Conservation (phyloP, 2,329 filamentous ascomycete genomes). For the Nigrograna mackinnonii region DNA sequence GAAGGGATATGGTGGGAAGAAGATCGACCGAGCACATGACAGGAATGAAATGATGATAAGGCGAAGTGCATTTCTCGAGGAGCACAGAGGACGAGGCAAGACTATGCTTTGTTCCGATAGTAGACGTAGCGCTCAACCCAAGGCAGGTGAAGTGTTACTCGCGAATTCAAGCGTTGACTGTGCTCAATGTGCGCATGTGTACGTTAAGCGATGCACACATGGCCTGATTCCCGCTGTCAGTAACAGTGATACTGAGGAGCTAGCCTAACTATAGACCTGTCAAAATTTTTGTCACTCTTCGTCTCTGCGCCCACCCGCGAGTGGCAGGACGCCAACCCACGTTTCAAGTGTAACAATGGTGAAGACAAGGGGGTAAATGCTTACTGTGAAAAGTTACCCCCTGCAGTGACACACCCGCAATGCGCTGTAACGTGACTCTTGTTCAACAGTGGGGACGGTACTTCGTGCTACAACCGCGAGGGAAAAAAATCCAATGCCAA, state of each 20-base stretch:
- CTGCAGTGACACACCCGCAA: constrained; percentile 31
- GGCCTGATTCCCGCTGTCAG: constrained; percentile 35
- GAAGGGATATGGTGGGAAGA: constrained; percentile 7
- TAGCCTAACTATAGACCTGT: constrained; percentile 26
- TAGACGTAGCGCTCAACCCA: too few relatives aligned
- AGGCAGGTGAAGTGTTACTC: constrained; percentile 4
- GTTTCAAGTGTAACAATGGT: constrained; percentile 27
- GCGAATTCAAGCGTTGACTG: background rate
- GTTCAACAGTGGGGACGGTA: constrained; percentile 21
- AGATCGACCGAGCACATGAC: constrained; percentile 22
- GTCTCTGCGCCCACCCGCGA: constrained; percentile 27
- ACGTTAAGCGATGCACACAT: constrained; percentile 22
- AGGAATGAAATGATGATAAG: constrained; percentile 16
- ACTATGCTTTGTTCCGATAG: constrained; percentile 10
- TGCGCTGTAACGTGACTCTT: constrained; percentile 36
- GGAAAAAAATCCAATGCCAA: constrained; percentile 11
- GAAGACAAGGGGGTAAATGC: constrained; percentile 16
- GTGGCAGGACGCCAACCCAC: constrained; percentile 30
- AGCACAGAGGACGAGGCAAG: constrained; percentile 22
- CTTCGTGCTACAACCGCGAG: constrained; percentile 25
- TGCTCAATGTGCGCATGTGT: constrained; percentile 12
- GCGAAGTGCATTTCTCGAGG: constrained; percentile 25
- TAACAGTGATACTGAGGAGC: constrained; percentile 15
- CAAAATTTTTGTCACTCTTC: constrained; percentile 29
- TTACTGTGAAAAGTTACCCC: constrained; percentile 19